Base-by-base conservation (phyloP, 75 land plant genomes). In the Pinus tabuliformis region DNA sequence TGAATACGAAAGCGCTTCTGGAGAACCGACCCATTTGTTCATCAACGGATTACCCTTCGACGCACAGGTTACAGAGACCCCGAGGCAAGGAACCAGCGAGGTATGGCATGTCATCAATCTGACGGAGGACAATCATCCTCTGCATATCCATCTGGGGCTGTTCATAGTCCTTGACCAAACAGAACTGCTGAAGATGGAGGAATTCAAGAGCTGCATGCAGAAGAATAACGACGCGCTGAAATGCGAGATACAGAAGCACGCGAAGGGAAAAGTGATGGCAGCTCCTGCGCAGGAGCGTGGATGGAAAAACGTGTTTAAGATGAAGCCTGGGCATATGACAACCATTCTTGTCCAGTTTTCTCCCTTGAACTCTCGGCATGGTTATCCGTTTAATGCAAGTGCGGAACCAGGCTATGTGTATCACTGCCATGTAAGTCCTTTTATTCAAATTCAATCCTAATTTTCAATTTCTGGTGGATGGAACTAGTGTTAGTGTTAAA, bases 251-350 rank as follows among this genome's bases (percentile, higher is more conserved):
- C 58, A 22, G 15, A 71, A 63, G 24, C 73, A 89, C 56, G 86
- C 85, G 11, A 59, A 75, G 76, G 89, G 89, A 18, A 78, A 75
- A 20, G 62, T 16, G 57, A 36, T 52, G 15, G 18, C 56, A 49
- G 84, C 90, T 36, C 85, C 84, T 16, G 60, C 58, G 17, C 72
- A 87, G 64, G 96, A 93, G 84, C 30, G 72, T 61, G 91, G 89
- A 36, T 93, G 93, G 93, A 93, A 93, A 77, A 93, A 93, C 74
- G 93, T 93, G 71, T 86, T 77, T 83, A 91, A 91, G 83, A 82
- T 87, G 81, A 64, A 28, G 62, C 94, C 94, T 2, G 83, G 78
- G 13, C 78, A 22, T 60, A 62, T 93, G 58, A 93, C 96, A 1
- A 82, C 65, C 39, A 80, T 93, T 8, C 62, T 91, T 45, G 88